Evolutionary conservation across 2,329 filamentous ascomycete genomes (phyloP), one percentile per base, ranked within the genome.

Genomic region (Lasiodiplodia sp.): DNA sequence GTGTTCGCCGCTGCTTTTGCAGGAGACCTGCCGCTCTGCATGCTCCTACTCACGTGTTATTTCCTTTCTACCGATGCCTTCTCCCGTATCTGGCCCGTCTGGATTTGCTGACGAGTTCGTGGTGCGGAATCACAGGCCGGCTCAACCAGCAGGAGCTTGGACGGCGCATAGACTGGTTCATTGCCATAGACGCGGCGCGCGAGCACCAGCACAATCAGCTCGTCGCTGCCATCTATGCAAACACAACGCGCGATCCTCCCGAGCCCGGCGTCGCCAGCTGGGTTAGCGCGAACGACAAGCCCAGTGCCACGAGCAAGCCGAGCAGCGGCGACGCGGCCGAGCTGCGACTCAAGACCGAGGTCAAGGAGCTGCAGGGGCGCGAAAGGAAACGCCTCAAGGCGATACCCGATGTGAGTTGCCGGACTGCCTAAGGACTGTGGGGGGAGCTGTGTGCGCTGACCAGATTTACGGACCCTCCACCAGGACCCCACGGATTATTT

Each of bases 251-350:
- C 74, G 88, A 91, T 74, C 80, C 86, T 38, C 88, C 88, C 1
- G 86, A 88, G 66, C 85, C 87, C 69, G 87, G 87, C 53, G 86
- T 89, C 69, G 88, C 88, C 70, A 85, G 83, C 73, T 91, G 87
- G 87, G 88, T 91, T 58, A 86, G 86, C 49, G 87, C 87, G 40
- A 88, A 87, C 71, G 95, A 96, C 70, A 97, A 95, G 21, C 89
- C 88, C 60, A 89, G 82, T 51, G 86, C 88, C 64, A 94, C 92
- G 2, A 91, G 92, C 4, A 88, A 91, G 73, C 84, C 84, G 16
- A 81, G 83, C 40, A 76, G 77, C 40, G 87, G 86, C 58, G 88
- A 90, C 80, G 86, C 86, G 67, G 85, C 85, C 52, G 88, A 90
- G 75, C 88, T 89, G 76, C 78, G 88, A 71, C 78, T 90, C 62